Evolutionary conservation across 306 rosid genomes (phyloP).

Genomic region (Quercus berberidifolia): DNA sequence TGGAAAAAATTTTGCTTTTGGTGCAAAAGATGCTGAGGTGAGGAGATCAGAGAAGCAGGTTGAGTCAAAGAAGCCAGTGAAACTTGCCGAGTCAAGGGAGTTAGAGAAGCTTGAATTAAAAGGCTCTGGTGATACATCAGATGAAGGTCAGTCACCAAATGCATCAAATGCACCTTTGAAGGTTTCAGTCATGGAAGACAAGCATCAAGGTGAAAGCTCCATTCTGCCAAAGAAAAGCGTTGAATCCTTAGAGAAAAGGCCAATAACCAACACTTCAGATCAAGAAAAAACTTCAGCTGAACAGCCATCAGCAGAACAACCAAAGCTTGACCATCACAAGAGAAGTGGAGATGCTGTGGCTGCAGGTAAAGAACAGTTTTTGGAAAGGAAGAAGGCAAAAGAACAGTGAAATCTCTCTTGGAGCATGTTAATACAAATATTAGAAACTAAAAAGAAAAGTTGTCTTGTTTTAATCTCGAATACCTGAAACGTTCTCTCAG

Average conservation of each 20-base stretch:
- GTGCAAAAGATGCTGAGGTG: conserved; percentile 45
- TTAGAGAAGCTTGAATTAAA: conserved; percentile 22
- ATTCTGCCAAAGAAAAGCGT: conserved; percentile 17
- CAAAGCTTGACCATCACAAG: conserved; percentile 62
- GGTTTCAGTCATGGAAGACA: conserved; percentile 28
- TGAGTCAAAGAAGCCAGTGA: conserved; percentile 35
- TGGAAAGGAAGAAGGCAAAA: conserved; percentile 73
- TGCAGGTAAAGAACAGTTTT: conserved; percentile 78
- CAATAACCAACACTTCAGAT: conserved; percentile 7
- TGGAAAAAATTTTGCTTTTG: conserved; percentile 77
- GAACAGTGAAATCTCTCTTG: conserved; percentile 31
- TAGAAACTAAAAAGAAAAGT: background rate
- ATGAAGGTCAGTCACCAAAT: conserved; percentile 17
- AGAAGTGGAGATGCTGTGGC: conserved; percentile 66
- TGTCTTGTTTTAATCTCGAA: background rate
- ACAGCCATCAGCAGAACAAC: conserved; percentile 23
- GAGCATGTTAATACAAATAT: too few species aligned
- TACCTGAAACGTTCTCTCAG: background rate
- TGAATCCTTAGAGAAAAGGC: conserved; percentile 26
- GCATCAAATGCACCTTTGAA: conserved; percentile 22
- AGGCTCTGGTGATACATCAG: conserved; percentile 10
- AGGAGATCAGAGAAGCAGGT: conserved; percentile 36
- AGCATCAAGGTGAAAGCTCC: conserved; percentile 31
- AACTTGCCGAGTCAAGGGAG: conserved; percentile 9
- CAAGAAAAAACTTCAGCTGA: conserved; percentile 23